Conservation (phyloP, 2,329 filamentous ascomycete species). For the Nothophoma quercina region DNA sequence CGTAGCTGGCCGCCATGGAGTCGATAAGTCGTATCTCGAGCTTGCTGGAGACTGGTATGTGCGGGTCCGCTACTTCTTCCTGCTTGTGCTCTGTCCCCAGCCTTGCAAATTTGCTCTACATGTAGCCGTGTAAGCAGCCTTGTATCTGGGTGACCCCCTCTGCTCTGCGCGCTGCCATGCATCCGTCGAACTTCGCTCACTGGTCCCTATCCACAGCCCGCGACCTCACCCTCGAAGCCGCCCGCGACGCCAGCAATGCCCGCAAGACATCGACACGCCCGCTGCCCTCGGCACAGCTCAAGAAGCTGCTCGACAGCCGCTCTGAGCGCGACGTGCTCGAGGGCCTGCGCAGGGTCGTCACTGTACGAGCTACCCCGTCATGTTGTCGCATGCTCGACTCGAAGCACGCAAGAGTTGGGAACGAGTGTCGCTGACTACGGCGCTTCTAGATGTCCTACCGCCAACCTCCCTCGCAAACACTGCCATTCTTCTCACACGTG, state of each 20-base stretch:
- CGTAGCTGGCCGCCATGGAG: slow-evolving; percentile 71
- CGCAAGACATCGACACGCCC: slow-evolving; percentile 66
- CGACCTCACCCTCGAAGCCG: slow-evolving; percentile 96
- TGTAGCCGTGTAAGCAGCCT: background rate
- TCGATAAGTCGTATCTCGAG: slow-evolving; percentile 93
- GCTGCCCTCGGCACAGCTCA: slow-evolving; percentile 82
- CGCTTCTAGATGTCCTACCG: slow-evolving; percentile 89
- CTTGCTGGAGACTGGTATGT: slow-evolving; percentile 88
- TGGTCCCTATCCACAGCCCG: slow-evolving; percentile 70
- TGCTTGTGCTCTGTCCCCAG: slow-evolving; percentile 1
- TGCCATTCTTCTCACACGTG: slow-evolving; percentile 95
- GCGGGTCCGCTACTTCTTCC: slow-evolving; percentile 6
- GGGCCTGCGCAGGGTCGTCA: slow-evolving; percentile 85
- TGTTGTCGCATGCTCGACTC: background rate
- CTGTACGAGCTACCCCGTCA: slow-evolving; percentile 64
- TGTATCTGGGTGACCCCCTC: slow-evolving; percentile 11
- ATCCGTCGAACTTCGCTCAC: slow-evolving; percentile 50
- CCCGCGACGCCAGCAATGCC: slow-evolving; percentile 77
- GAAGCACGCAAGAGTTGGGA: slow-evolving; percentile 2
- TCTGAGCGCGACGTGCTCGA: slow-evolving; percentile 93
- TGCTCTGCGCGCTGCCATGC: slow-evolving; percentile 31
- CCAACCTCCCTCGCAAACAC: slow-evolving; percentile 71
- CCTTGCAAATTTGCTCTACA: slow-evolving; percentile 4
- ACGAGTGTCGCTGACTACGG: slow-evolving; percentile 25
- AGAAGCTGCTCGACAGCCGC: slow-evolving; percentile 92